Evolutionary conservation across 1,284 basidiomycete species (phyloP).

Genomic region (Tilletiopsis washingtonensis): DNA sequence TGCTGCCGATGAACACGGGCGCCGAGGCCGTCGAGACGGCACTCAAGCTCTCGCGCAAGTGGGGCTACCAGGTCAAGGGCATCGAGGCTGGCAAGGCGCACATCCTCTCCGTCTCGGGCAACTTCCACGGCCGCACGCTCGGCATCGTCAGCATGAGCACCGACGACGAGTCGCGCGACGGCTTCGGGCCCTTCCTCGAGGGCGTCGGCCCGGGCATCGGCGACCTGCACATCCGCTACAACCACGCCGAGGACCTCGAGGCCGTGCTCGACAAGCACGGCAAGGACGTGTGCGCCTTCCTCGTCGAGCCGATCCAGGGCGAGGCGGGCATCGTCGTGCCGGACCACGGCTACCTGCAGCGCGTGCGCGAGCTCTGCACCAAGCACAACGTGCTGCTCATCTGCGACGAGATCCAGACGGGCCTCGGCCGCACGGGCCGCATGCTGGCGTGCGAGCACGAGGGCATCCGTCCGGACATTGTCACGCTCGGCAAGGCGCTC

Average conservation of each 20-base stretch:
- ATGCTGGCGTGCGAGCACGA: conserved; percentile 64
- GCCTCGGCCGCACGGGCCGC: conserved; percentile 43
- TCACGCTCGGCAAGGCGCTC: conserved; percentile 90
- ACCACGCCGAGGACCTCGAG: conserved; percentile 62
- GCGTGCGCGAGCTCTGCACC: conserved; percentile 75
- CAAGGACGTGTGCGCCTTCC: conserved; percentile 77
- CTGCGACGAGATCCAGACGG: conserved; percentile 94
- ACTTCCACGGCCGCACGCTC: conserved; percentile 92
- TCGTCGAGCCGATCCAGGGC: conserved; percentile 95
- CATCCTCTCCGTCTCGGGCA: conserved; percentile 77
- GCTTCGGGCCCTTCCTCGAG: conserved; percentile 84
- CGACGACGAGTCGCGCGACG: conserved; percentile 76
- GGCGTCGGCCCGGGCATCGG: conserved; percentile 64
- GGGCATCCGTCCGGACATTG: conserved; percentile 78
- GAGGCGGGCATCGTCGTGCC: conserved; percentile 95
- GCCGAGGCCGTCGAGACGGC: conserved; percentile 90
- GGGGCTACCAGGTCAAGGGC: conserved; percentile 58
- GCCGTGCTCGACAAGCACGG: conserved; percentile 74
- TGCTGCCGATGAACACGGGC: conserved; percentile 99
- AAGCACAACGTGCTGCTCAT: conserved; percentile 89
- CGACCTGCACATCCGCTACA: conserved; percentile 39
- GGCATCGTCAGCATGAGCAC: conserved; percentile 92
- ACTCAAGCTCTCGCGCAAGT: conserved; percentile 51
- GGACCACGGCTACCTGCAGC: conserved; percentile 73
- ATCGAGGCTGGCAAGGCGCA: conserved; percentile 75